Percentiles rank a stretch among this genome's conserved stretches.
These are phyloP conservation scores for Wallacemonas rigidus DNA, from an alignment of 208 protist genomes.

Conservation along the genomic window DNA sequence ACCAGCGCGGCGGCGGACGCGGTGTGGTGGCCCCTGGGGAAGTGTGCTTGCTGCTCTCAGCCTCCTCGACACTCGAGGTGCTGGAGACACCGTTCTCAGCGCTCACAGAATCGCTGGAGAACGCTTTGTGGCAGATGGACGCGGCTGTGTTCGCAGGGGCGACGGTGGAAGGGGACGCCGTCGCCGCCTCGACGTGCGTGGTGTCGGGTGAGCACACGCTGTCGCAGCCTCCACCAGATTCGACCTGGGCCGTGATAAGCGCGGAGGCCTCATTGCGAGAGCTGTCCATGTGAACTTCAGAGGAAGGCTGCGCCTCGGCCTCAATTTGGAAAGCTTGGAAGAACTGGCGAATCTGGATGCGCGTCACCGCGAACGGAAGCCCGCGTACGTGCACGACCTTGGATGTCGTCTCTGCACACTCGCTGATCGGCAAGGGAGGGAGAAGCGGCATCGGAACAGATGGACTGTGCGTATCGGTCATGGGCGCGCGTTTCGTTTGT, in stretches of 20 bases:
- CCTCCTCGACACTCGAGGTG: background rate
- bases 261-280: background rate
- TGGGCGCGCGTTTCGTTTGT: too few relatives aligned
- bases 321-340: slow-evolving; percentile 40
- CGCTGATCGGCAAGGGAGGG: slow-evolving; percentile 20
- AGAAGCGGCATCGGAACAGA: background rate
- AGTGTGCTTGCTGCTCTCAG: slow-evolving; percentile 11
- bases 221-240: background rate
- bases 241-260: background rate
- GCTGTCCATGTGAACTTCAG: background rate
- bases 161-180: background rate
- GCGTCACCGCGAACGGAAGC: slow-evolving; percentile 40
- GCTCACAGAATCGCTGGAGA: background rate
- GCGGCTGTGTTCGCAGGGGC: background rate
- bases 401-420: background rate
- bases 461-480: too few relatives aligned
- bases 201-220: background rate
- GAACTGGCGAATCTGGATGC: slow-evolving; percentile 37
- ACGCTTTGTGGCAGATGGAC: background rate
- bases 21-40: background rate
- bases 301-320: background rate
- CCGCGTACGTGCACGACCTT: slow-evolving; percentile 43
- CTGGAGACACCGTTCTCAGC: background rate
- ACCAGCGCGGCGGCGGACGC: slow-evolving; percentile 4
- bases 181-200: too few relatives aligned